These are phyloP conservation scores for Rubia balearica DNA, from an alignment of 305 asterid species.

Conservation along the genomic window DNA sequence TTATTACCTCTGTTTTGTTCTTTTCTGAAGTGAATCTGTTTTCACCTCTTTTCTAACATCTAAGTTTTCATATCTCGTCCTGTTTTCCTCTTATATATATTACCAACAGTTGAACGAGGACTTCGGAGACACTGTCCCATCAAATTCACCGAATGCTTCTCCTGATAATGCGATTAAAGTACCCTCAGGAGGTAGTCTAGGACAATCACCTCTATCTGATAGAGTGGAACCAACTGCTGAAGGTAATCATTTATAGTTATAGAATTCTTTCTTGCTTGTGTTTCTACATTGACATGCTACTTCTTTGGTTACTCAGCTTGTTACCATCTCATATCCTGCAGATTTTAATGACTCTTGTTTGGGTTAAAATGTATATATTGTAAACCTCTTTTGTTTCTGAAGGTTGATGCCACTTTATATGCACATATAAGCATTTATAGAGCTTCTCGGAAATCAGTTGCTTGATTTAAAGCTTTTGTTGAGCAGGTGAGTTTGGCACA, in stretches of 20 bases:
- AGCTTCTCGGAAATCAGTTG: not conserved
- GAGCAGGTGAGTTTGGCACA: slow-evolving; percentile 87
- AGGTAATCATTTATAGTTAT: slow-evolving; percentile 33
- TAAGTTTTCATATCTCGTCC: slow-evolving; percentile 1
- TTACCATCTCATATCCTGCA: not conserved
- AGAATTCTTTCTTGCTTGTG: not conserved
- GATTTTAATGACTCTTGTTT: not conserved
- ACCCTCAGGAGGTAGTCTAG: slow-evolving; percentile 24
- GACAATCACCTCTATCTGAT: slow-evolving; percentile 20
- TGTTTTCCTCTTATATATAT: not conserved
- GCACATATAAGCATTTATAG: not conserved
- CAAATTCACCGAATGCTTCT: slow-evolving; percentile 48
- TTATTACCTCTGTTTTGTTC: not conserved
- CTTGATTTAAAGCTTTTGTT: slow-evolving; percentile 16
- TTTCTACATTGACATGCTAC: not conserved
- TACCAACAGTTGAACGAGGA: slow-evolving; percentile 41
- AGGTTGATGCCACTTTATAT: not conserved
- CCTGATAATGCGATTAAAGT: slow-evolving; percentile 29
- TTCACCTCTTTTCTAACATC: not conserved
- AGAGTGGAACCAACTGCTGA: slow-evolving; percentile 32
- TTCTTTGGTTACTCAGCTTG: not conserved
- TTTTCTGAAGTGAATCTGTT: not conserved
- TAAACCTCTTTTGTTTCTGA: not conserved
- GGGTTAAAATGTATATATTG: not conserved
- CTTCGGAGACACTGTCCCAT: slow-evolving; percentile 66